Base-by-base conservation (phyloP, 306 rosid genomes). In the Cicer cuneatum region DNA sequence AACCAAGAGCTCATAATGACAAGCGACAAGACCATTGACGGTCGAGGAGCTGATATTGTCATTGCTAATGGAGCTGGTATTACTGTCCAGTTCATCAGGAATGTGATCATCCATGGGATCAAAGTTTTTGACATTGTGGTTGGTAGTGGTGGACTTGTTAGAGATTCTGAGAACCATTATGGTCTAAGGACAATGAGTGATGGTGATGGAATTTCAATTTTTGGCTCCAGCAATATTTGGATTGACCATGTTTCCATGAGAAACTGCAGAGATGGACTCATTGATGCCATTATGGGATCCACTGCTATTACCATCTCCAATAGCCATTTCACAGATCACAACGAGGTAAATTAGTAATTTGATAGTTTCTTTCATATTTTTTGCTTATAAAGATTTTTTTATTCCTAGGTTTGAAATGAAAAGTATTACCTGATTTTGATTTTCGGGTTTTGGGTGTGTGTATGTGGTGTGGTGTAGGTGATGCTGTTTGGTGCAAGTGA, bases 241-340 rank as follows among this genome's bases (percentile, higher is more conserved):
- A 83, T 91, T 56, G 97, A 93, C 69, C 98, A 93, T 69, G 86
- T 89, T 41, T 93, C 98, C 64, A 90, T 89, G 98, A 80, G 84
- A 39, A 84, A 67, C 0, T 74, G 90, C 58, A 13, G 2, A 0
- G 98, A 93, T 59, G 98, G 97, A 6, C 80, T 93, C 18, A 65
- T 93, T 2, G 98, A 93, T 51, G 90, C 74, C 42, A 83, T 89
- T 35, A 73, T 80, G 91, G 91, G 88, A 35, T 91, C 98, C 80
- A 93, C 98, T 15, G 96, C 84, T 6, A 83, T 93, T 37, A 93
- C 97, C 80, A 89, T 93, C 82, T 93, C 98, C 81, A 93, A 91
- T 47, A 10, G 80, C 69, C 98, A 91, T 79, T 93, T 89, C 89
- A 88, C 92, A 41, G 73, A 83, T 48, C 98, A 93, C 83, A 85